Evolutionary conservation across 2,329 filamentous ascomycete species (phyloP).

Genomic region (Stromatinia cepivora): DNA sequence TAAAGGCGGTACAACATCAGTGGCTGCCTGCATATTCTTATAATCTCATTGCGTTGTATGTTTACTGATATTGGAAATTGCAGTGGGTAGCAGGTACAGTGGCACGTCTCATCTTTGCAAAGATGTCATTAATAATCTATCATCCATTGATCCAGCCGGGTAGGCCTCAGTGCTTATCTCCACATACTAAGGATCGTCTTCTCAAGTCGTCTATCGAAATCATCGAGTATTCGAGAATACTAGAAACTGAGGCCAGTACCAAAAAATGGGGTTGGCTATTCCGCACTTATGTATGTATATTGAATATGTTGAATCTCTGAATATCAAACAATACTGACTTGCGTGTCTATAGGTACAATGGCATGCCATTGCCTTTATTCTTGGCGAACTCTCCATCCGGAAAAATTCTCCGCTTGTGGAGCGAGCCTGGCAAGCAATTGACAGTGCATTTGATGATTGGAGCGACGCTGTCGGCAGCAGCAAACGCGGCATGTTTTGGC

Average conservation of each 20-base stretch:
- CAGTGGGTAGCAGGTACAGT: slow-evolving; percentile 51
- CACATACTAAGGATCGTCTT: slow-evolving; percentile 43
- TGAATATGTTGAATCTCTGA: not conserved
- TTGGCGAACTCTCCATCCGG: slow-evolving; percentile 44
- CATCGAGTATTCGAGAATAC: slow-evolving; percentile 44
- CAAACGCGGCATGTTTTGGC: slow-evolving; percentile 62
- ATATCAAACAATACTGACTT: not conserved
- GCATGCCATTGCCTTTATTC: slow-evolving; percentile 48
- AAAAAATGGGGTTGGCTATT: slow-evolving; percentile 47
- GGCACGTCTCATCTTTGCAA: slow-evolving; percentile 44
- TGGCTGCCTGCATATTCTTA: not conserved
- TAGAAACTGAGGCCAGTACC: slow-evolving; percentile 43
- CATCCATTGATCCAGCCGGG: slow-evolving; percentile 39
- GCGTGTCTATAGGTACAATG: slow-evolving; percentile 41
- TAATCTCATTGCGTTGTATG: not conserved
- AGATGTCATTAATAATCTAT: slow-evolving; percentile 44
- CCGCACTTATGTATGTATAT: slow-evolving; percentile 40
- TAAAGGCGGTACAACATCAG: not conserved
- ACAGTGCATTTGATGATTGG: slow-evolving; percentile 39
- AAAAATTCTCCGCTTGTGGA: slow-evolving; percentile 44
- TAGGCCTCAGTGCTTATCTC: slow-evolving; percentile 38
- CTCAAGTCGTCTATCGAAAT: slow-evolving; percentile 45
- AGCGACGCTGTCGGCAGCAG: slow-evolving; percentile 35
- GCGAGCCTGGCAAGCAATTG: slow-evolving; percentile 45
- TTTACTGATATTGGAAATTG: slow-evolving; percentile 4